phyloP scores from a whole-genome alignment of 148 eudicot genomes.

The Chenopodium quinoa region DNA sequence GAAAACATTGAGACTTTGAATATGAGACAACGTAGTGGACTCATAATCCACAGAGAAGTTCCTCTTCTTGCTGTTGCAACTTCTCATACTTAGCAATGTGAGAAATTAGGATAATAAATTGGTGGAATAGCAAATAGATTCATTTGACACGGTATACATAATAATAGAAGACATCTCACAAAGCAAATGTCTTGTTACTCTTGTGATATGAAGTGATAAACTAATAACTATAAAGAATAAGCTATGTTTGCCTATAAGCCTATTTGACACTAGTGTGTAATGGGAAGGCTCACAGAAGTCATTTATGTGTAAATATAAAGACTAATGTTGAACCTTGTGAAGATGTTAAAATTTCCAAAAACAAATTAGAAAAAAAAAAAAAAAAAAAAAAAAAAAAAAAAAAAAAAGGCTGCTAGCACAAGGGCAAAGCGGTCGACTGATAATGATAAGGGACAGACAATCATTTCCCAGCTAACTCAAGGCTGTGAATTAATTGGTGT shows the following conservation, averaged over 20 bases:
- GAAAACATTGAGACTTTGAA: conserved; percentile 33
- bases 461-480: not conserved
- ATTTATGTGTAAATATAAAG: not conserved
- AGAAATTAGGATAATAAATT: not conserved
- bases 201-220: not conserved
- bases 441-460: not conserved
- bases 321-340: not conserved
- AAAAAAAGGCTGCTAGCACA: not conserved
- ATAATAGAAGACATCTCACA: not conserved
- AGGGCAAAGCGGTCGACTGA: not conserved
- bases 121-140: not conserved
- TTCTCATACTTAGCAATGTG: conserved; percentile 10
- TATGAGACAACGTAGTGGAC: conserved; percentile 34
- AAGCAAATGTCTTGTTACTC: not conserved
- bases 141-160: not conserved
- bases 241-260: not conserved
- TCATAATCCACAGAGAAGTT: conserved; percentile 33
- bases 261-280: no score
- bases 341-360: not conserved
- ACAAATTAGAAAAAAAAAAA: not conserved
- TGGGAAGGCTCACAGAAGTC: not conserved
- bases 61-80: conserved; percentile 40
- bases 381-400: not conserved
- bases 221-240: conserved; percentile 1
- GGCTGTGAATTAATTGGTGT: no score